A percentile compares a stretch with the other conserved stretches of the same genome.
phyloP scores from a whole-genome alignment of 768 basidiomycete species.

The Lepiota subincarnata region DNA sequence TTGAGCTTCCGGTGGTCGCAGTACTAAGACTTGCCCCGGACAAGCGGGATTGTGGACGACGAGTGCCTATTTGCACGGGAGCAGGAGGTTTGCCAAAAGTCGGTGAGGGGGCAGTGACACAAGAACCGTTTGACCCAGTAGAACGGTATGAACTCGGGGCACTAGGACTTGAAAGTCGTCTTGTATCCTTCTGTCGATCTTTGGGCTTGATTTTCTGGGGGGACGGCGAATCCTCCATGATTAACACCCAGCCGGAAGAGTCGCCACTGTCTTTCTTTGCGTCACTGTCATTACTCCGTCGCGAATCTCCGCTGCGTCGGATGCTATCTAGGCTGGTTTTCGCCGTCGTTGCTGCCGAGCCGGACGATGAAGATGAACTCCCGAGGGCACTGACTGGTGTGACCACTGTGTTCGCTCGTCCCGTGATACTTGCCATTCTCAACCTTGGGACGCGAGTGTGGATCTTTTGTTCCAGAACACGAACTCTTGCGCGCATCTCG shows the following conservation, averaged over 20 bases:
- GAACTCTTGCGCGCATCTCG: slow-evolving; percentile 84
- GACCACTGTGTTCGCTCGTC: slow-evolving; percentile 28
- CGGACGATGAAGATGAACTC: slow-evolving; percentile 33
- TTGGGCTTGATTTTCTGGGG: slow-evolving; percentile 55
- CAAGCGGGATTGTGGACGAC: slow-evolving; percentile 69
- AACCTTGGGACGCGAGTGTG: slow-evolving; percentile 83
- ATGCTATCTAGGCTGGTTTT: slow-evolving; percentile 44
- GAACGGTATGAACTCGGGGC: slow-evolving; percentile 50
- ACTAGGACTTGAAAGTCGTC: slow-evolving; percentile 61
- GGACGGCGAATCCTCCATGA: slow-evolving; percentile 83
- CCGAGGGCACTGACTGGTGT: slow-evolving; percentile 23
- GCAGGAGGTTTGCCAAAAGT: slow-evolving; percentile 18
- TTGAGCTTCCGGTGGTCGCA: slow-evolving; percentile 54
- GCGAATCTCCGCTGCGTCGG: slow-evolving; percentile 40
- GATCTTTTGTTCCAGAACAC: slow-evolving; percentile 79
- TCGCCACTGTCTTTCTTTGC: slow-evolving; percentile 48
- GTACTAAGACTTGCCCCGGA: slow-evolving; percentile 52
- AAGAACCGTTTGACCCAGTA: slow-evolving; percentile 27
- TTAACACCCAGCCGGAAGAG: slow-evolving; percentile 80
- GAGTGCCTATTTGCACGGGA: slow-evolving; percentile 43
- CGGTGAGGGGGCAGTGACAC: slow-evolving; percentile 21
- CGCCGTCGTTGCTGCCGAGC: slow-evolving; percentile 36
- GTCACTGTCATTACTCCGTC: slow-evolving; percentile 41
- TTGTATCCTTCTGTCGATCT: slow-evolving; percentile 36
- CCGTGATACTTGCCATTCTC: slow-evolving; percentile 75